Conservation (phyloP, 2,329 filamentous ascomycete species). For the Hypoxylon sp. region DNA sequence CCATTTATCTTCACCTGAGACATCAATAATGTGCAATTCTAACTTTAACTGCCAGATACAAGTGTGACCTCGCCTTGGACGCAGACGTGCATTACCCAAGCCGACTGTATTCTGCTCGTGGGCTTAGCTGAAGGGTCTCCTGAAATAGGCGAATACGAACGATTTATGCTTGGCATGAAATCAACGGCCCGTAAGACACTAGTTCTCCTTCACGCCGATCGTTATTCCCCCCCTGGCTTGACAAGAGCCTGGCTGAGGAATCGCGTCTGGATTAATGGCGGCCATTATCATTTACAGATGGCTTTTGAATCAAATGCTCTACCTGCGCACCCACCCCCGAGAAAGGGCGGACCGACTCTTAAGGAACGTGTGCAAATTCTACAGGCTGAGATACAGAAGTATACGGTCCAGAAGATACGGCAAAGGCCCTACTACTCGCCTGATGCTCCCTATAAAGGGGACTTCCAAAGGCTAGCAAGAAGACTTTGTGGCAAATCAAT, state of each 20-base stretch:
- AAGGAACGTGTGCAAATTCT: conserved; percentile 95
- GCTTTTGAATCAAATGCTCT: conserved; percentile 82
- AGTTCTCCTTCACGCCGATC: conserved; percentile 88
- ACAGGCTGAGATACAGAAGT: conserved; percentile 98
- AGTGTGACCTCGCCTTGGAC: conserved; percentile 98
- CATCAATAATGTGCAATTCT: conserved; percentile 46
- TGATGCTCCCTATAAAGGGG: conserved; percentile 93
- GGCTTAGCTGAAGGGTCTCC: conserved; percentile 92
- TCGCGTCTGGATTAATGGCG: conserved; percentile 97
- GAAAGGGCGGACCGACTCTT: conserved; percentile 85
- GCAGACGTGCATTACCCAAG: conserved; percentile 96
- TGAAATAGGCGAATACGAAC: conserved; percentile 94
- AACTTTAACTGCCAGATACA: conserved; percentile 74
- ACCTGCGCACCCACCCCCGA: conserved; percentile 80
- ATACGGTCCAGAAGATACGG: conserved; percentile 92
- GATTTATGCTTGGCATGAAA: conserved; percentile 96
- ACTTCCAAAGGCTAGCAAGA: conserved; percentile 93
- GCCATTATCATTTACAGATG: conserved; percentile 98
- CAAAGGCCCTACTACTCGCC: conserved; percentile 91
- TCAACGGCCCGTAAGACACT: conserved; percentile 95
- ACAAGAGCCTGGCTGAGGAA: conserved; percentile 93
- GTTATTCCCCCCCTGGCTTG: conserved; percentile 86
- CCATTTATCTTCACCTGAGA: conserved; percentile 10
- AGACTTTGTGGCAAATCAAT: conserved; percentile 94
- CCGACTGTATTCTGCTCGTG: conserved; percentile 94